These are phyloP conservation scores for Rhodotorula sp. DNA, from an alignment of 1,284 basidiomycete species.

Conservation along the genomic window DNA sequence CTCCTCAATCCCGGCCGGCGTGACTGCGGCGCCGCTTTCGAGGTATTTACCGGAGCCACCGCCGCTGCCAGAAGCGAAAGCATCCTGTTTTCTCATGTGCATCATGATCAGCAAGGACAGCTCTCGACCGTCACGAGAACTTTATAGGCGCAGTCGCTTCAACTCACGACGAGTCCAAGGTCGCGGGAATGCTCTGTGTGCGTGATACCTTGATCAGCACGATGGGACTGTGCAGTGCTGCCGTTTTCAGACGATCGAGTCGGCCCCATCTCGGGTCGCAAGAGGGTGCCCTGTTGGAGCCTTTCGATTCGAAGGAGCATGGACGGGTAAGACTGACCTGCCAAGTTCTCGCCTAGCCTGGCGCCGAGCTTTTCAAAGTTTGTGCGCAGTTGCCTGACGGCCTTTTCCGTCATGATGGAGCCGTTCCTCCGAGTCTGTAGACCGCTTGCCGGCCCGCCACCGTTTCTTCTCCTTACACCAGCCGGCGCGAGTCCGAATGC, in stretches of 20 bases:
- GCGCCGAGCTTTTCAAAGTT: constrained; percentile 34
- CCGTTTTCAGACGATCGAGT: too few species aligned
- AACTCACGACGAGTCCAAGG: constrained; percentile 34
- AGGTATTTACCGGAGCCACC: constrained; percentile 43
- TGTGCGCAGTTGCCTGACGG: constrained; percentile 21
- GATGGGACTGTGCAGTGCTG: too few species aligned
- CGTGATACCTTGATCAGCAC: background rate
- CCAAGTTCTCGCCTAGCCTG: constrained; percentile 37
- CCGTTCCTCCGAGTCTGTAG: too few species aligned
- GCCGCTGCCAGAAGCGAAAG: constrained; percentile 34
- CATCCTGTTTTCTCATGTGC: constrained; percentile 16
- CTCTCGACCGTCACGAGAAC: too few species aligned
- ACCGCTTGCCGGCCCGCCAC: too few species aligned
- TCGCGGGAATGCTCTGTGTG: constrained; percentile 37
- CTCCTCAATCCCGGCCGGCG: constrained; percentile 56
- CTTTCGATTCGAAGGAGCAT: too few species aligned
- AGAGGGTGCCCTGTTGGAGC: too few species aligned
- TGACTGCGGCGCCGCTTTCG: constrained; percentile 42
- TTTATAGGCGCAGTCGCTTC: too few species aligned
- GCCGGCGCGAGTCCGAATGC: constrained; percentile 11
- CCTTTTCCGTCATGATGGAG: constrained; percentile 31
- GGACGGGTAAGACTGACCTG: constrained; percentile 19
- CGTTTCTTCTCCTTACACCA: too few species aligned
- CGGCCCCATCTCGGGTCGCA: too few species aligned
- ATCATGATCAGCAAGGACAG: too few species aligned